Conservation (phyloP, 257 asterid species). For the Paraleonurus japonicus region DNA sequence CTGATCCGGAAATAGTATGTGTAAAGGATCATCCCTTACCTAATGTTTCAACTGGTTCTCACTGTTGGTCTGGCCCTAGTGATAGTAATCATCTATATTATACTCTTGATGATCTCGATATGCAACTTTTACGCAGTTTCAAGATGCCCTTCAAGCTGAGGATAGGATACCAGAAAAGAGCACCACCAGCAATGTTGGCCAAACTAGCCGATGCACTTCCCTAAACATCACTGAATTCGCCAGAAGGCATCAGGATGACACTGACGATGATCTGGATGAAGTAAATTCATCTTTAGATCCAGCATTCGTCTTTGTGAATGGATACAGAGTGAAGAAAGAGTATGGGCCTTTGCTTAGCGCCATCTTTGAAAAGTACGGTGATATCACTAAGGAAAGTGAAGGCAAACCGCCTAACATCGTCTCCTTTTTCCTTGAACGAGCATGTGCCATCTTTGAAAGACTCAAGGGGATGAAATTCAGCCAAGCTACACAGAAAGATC, state of each 20-base stretch:
- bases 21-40: neutral
- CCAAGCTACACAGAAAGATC: neutral
- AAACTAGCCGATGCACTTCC: neutral
- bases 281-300: conserved; percentile 13
- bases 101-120: neutral
- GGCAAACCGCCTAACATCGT: neutral
- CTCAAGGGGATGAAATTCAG: neutral
- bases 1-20: neutral
- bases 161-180: neutral
- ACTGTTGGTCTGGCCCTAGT: neutral
- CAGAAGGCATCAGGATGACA: neutral
- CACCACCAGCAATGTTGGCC: neutral
- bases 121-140: neutral
- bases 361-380: conserved; percentile 17
- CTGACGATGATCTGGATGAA: conserved; percentile 8
- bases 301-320: neutral
- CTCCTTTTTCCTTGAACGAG: neutral
- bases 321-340: conserved; percentile 1
- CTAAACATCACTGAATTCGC: conserved; percentile 14
- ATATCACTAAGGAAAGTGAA: neutral
- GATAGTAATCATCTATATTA: neutral
- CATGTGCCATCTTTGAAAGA: neutral
- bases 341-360: conserved; percentile 4
- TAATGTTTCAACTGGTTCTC: neutral
- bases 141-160: neutral